These are phyloP conservation scores for Puccinia triticina DNA, from an alignment of 1,284 basidiomycete species.

Conservation along the genomic window DNA sequence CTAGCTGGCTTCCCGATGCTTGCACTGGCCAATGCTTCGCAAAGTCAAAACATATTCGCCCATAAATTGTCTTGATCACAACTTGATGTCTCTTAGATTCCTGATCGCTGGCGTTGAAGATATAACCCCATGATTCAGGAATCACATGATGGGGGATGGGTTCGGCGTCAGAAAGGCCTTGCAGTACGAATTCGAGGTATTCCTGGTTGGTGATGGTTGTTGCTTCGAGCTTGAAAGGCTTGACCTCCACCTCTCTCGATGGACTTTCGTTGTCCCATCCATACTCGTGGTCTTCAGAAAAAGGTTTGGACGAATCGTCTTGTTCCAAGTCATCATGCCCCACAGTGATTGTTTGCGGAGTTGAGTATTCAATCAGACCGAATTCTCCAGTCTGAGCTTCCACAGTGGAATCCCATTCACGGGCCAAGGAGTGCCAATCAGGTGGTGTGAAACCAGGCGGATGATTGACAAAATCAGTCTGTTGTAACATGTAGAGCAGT, in stretches of 20 bases:
- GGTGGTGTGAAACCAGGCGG: conserved; percentile 77
- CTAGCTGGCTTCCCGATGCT: conserved; percentile 77
- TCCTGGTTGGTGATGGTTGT: conserved; percentile 77
- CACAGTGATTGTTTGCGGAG: conserved; percentile 68
- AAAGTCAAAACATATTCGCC: conserved; percentile 74
- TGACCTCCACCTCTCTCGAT: conserved; percentile 66
- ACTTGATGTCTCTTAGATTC: conserved; percentile 68
- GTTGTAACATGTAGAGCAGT: conserved; percentile 88
- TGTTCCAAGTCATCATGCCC: conserved; percentile 84
- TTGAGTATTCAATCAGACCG: conserved; percentile 64
- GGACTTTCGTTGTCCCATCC: conserved; percentile 98
- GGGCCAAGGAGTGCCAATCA: conserved; percentile 72
- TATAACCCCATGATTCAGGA: conserved; percentile 54
- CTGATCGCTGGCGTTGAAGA: conserved; percentile 53
- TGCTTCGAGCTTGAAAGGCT: conserved; percentile 74
- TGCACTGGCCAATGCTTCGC: conserved; percentile 85
- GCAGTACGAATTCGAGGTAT: conserved; percentile 62
- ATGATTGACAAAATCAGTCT: conserved; percentile 75
- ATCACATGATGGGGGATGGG: conserved; percentile 63
- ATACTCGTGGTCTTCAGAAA: conserved; percentile 70
- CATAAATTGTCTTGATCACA: conserved; percentile 87
- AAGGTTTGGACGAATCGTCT: conserved; percentile 67
- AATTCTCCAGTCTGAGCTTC: conserved; percentile 54
- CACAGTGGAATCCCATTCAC: conserved; percentile 68
- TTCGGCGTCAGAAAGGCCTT: conserved; percentile 54